These are phyloP conservation scores for Dysphania ambrosioides DNA, from an alignment of 148 eudicot species.

Conservation along the genomic window DNA sequence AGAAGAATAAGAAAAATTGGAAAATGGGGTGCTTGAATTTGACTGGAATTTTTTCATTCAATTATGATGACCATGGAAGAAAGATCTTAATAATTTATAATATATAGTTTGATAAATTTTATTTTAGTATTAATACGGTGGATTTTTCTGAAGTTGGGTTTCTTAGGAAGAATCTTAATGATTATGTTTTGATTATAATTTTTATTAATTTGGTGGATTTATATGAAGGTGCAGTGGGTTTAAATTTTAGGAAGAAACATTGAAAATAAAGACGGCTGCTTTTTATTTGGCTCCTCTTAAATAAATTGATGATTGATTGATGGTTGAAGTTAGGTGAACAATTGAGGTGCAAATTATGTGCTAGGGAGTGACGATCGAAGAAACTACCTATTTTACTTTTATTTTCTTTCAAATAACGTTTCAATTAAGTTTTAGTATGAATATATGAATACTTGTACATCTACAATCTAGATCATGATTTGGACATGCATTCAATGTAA, in stretches of 20 bases:
- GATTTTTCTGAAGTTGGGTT: no score
- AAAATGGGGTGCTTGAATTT: not conserved
- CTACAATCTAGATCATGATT: not conserved
- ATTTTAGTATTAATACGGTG: no score
- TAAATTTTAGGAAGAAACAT: not conserved
- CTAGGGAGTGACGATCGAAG: not conserved
- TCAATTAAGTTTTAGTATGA: not conserved
- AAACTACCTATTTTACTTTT: not conserved
- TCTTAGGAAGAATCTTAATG: no score
- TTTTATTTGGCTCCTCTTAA: not conserved
- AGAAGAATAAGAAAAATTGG: not conserved
- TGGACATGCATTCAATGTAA: not conserved
- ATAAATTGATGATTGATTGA: not conserved
- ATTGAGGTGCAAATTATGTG: not conserved
- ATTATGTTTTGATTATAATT: not conserved
- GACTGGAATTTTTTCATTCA: not conserved
- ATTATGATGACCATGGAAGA: not conserved
- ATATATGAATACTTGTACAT: no score
- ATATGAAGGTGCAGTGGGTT: not conserved
- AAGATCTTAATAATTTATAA: not conserved
- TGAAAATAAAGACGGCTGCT: not conserved
- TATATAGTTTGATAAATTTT: no score
- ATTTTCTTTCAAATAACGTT: not conserved
- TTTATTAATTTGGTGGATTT: not conserved
- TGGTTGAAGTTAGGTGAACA: not conserved